Conservation (phyloP, 1,139 yeast species). For the Ashbya aceris region DNA sequence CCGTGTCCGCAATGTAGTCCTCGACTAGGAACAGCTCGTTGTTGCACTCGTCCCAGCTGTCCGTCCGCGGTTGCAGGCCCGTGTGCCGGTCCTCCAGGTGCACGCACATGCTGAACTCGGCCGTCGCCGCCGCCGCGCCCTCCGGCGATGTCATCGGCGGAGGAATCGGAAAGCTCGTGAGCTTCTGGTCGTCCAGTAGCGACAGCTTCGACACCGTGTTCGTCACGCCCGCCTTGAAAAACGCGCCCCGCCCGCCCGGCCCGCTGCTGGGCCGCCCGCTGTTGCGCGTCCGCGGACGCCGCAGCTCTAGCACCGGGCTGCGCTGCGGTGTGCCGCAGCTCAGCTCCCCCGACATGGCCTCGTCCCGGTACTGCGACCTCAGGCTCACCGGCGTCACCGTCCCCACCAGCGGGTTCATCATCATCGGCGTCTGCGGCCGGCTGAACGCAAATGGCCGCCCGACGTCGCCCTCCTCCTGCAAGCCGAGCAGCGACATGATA, state of each 20-base stretch:
- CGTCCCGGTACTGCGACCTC: neutral
- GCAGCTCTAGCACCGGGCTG: neutral
- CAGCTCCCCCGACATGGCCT: neutral
- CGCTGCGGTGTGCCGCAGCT: neutral
- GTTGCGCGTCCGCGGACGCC: conserved; percentile 3
- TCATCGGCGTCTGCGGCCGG: conserved; percentile 14
- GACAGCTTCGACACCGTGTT: conserved; percentile 24
- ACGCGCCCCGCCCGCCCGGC: conserved; percentile 11
- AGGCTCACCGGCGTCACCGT: conserved; percentile 1
- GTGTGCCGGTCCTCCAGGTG: conserved; percentile 17
- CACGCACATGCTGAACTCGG: conserved; percentile 20
- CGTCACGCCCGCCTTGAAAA: conserved; percentile 17
- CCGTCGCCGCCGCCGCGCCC: conserved; percentile 11
- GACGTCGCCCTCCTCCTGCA: neutral
- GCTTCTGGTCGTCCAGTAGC: conserved; percentile 21
- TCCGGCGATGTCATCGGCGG: conserved; percentile 17
- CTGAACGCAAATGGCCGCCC: conserved; percentile 16
- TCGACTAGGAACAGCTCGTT: conserved; percentile 17
- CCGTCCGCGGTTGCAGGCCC: conserved; percentile 13
- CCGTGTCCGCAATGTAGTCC: conserved; percentile 17
- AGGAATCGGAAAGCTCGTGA: conserved; percentile 25
- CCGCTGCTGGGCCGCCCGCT: conserved; percentile 3
- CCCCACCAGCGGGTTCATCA: neutral
- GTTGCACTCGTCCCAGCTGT: conserved; percentile 7
- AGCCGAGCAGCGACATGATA: neutral